Evolutionary conservation across 805 yeast species (phyloP), one percentile per base, ranked within the genome.

Genomic region (Jamesozyma gamospora): DNA sequence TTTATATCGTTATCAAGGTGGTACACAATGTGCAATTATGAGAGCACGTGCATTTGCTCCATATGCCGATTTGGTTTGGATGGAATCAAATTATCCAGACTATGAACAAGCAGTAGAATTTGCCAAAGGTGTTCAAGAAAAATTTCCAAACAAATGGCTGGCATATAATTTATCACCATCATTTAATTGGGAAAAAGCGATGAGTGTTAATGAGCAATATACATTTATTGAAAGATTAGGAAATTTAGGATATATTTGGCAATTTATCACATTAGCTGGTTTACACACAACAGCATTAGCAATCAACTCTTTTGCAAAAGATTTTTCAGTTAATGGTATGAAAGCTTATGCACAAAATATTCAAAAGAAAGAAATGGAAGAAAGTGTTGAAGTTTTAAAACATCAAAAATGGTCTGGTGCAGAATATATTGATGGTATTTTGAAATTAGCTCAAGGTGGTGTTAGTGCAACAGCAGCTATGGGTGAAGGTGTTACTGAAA

Each of bases 321-420:
- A 79, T 53, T 90, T 79, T 63, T 67, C 86, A 40, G 69, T 75
- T 62, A 72, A 75, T 51, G 97, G 96, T 51, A 90, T 90, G 97
- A 82, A 80, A 66, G 96, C 96, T 7, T 90, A 90, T 62, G 97
- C 96, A 41, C 81, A 79, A 60, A 70, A 70, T 48, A 80, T 90
- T 45, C 97, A 90, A 69, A 75, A 79, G 46, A 82, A 78, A 44
- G 97, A 90, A 71, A 83, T 88, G 62, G 85, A 80, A 54, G 71
- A 70, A 44, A 88, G 85, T 49, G 95, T 88, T 49, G 97, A 90
- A 65, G 95, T 90, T 43, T 94, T 90, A 48, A 90, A 87, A 72
- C 97, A 90, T 66, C 97, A 90, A 67, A 86, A 88, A 65, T 90
- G 97, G 97, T 86, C 96, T 32, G 97, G 97, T 60, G 97, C 97